Conservation (phyloP, 148 eudicot genomes). For the Cornus suecica region DNA sequence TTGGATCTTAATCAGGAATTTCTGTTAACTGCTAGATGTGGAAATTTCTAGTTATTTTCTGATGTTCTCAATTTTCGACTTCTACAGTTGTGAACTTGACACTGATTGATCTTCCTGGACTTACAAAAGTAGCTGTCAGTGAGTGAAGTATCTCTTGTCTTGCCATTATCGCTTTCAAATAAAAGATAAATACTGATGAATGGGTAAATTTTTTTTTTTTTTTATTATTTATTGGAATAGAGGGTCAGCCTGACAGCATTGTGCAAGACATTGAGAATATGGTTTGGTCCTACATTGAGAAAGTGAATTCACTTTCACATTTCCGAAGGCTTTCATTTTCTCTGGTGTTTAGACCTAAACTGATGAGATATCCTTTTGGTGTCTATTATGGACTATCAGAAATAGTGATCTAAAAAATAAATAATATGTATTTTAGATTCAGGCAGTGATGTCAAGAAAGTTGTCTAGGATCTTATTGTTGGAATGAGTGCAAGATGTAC, state of each 20-base stretch:
- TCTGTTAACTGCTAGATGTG: conserved; percentile 11
- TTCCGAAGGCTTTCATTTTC: background rate
- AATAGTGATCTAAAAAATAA: background rate
- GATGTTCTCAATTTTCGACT: conserved; percentile 16
- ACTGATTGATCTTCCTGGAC: conserved; percentile 97
- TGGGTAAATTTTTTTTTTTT: background rate
- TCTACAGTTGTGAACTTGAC: conserved; percentile 96
- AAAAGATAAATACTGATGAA: conserved; percentile 10
- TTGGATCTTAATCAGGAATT: conserved; percentile 8
- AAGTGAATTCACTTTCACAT: conserved; percentile 31
- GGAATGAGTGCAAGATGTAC: background rate
- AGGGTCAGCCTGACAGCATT: conserved; percentile 62
- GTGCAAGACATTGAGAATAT: conserved; percentile 66
- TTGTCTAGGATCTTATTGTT: background rate
- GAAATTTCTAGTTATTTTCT: conserved; percentile 7
- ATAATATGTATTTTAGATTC: background rate
- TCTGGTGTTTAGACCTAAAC: background rate
- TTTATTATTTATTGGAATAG: conserved; percentile 49
- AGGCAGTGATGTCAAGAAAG: background rate
- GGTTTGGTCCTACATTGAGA: conserved; percentile 71
- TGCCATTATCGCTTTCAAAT: background rate
- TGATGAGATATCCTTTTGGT: background rate
- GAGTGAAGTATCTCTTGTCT: conserved; percentile 26
- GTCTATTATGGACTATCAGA: background rate
- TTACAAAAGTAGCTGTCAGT: conserved; percentile 98